Evolutionary conservation across 495 filamentous ascomycete genomes (phyloP).

Genomic region (Chaetomium fimeti): DNA sequence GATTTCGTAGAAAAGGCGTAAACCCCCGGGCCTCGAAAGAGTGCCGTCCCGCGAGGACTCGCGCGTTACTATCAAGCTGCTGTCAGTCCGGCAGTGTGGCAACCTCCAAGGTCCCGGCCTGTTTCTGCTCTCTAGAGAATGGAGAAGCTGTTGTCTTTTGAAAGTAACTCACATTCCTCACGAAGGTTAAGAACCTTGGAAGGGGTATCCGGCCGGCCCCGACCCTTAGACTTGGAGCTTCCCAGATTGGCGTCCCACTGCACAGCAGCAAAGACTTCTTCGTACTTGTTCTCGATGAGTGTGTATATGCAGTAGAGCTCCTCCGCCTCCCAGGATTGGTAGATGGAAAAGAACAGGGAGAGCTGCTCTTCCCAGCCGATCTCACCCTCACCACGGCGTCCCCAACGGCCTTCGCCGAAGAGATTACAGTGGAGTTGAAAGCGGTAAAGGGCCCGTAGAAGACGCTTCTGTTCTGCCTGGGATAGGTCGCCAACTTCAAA

Average conservation of each 20-base stretch:
- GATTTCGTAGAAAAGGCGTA: too few species aligned
- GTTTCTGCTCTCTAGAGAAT: too few species aligned
- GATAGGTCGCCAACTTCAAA: constrained; percentile 16
- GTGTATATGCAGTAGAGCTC: constrained; percentile 10
- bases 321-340: constrained; percentile 28
- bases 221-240: constrained; percentile 10
- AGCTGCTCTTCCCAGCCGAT: neutral
- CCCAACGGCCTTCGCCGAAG: constrained; percentile 21
- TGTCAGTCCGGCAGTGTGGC: too few species aligned
- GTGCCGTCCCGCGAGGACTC: too few species aligned
- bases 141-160: too few species aligned
- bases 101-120: too few species aligned
- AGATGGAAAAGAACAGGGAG: neutral
- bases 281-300: neutral
- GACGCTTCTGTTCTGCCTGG: constrained; percentile 24
- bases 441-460: constrained; percentile 35
- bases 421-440: constrained; percentile 34
- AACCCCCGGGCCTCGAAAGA: too few species aligned
- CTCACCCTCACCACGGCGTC: too few species aligned
- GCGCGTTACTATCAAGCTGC: too few species aligned
- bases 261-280: neutral
- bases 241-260: neutral
- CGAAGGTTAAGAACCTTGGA: too few species aligned
- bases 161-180: too few species aligned
- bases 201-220: too few species aligned